These are phyloP conservation scores for Backusella parvicylindrica DNA, from an alignment of 192 early-diverging fungal species.

Conservation along the genomic window DNA sequence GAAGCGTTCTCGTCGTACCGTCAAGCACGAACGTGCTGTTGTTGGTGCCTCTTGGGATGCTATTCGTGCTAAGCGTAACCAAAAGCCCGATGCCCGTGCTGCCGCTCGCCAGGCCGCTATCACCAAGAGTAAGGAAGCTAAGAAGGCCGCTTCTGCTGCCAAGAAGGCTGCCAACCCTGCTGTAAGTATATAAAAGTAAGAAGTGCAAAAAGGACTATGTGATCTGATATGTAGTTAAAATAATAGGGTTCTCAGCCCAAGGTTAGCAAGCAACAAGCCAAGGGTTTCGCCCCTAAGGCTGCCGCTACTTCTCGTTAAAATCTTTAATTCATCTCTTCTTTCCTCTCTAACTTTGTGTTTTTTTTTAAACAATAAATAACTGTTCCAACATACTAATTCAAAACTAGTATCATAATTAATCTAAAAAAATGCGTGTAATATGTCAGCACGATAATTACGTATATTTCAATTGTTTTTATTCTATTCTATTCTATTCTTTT, in stretches of 20 bases:
- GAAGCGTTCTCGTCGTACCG: constrained; percentile 92
- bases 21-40: constrained; percentile 95
- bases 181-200: constrained; percentile 1
- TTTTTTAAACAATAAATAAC: neutral
- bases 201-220: no score
- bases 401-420: neutral
- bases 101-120: constrained; percentile 85
- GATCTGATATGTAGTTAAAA: neutral
- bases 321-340: neutral
- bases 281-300: constrained; percentile 78
- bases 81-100: constrained; percentile 94
- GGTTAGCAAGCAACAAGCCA: constrained; percentile 77
- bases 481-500: no score
- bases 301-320: constrained; percentile 81
- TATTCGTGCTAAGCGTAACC: constrained; percentile 96
- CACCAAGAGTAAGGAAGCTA: constrained; percentile 86
- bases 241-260: constrained; percentile 44
- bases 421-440: neutral
- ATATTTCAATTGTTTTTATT: no score
- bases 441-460: no score
- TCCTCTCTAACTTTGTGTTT: neutral
- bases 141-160: constrained; percentile 84
- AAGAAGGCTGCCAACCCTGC: constrained; percentile 67
- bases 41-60: constrained; percentile 94
- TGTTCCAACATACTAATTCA: neutral